phyloP scores from a whole-genome alignment of 352 stramenopile genomes.

The Pythium rhizo-oryzae region DNA sequence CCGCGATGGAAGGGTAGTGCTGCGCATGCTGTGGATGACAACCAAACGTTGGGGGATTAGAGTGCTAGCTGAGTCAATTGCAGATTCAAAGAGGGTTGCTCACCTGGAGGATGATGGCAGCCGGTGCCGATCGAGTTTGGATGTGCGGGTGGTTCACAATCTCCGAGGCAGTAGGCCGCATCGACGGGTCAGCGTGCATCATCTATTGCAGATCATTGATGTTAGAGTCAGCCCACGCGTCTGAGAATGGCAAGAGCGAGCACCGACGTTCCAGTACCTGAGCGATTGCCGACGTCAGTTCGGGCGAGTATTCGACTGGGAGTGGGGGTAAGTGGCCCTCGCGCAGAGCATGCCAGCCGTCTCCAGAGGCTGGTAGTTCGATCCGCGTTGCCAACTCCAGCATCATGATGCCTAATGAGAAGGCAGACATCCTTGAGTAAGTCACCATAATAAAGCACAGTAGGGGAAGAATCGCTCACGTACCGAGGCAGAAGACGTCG shows the following conservation, averaged over 20 bases:
- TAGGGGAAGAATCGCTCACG: too few species aligned
- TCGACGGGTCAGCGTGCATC: constrained; percentile 52
- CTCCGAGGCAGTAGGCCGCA: constrained; percentile 42
- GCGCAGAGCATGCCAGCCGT: constrained; percentile 72
- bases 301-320: constrained; percentile 47
- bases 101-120: constrained; percentile 22
- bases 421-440: not conserved
- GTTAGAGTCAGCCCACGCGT: not conserved
- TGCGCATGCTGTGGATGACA: constrained; percentile 14
- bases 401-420: constrained; percentile 69
- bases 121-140: constrained; percentile 16
- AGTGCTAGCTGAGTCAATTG: not conserved
- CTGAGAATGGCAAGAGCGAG: not conserved
- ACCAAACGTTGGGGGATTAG: not conserved
- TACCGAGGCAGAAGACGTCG: constrained; percentile 97
- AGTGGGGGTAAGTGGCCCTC: constrained; percentile 48
- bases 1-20: constrained; percentile 7
- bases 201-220: constrained; percentile 40
- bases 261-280: constrained; percentile 41
- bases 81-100: not conserved
- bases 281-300: constrained; percentile 40
- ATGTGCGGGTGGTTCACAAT: constrained; percentile 41
- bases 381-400: constrained; percentile 55
- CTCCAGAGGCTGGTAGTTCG: constrained; percentile 48
- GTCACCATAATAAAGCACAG: too few species aligned